A percentile compares a stretch with the other conserved stretches of the same genome.
phyloP scores from a whole-genome alignment of 192 early-diverging fungal genomes.

The Linnemannia exigua region DNA sequence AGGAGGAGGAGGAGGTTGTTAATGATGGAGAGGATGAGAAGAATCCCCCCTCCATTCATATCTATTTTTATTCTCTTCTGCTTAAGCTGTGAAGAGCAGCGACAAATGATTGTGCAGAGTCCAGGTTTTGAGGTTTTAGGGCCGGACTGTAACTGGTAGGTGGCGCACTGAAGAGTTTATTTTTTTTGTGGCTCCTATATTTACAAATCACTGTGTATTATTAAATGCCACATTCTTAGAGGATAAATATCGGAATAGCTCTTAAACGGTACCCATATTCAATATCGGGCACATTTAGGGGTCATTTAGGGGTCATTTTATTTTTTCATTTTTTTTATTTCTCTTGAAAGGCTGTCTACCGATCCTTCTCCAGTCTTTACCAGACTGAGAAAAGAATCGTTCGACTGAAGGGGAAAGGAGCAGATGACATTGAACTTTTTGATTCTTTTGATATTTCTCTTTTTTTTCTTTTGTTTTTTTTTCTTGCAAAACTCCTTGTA shows the following conservation, averaged over 20 bases:
- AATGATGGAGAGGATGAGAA: no score
- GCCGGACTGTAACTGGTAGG: no score
- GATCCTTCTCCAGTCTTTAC: background rate
- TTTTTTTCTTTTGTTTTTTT: background rate
- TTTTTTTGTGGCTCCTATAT: no score
- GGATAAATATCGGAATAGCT: no score
- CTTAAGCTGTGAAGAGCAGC: background rate
- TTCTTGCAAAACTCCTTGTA: background rate
- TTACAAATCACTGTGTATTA: no score
- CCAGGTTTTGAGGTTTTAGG: no score
- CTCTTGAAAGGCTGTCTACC: background rate
- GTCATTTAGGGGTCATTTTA: background rate
- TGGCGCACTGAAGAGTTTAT: no score
- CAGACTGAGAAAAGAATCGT: background rate
- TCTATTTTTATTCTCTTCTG: background rate
- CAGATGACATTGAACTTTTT: background rate
- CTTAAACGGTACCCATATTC: no score
- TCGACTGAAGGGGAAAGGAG: background rate
- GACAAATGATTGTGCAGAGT: background rate
- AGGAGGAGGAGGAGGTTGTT: no score
- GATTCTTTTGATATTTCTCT: background rate
- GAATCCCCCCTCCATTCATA: no score
- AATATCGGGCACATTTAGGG: no score
- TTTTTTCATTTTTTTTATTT: background rate
- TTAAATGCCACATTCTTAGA: background rate